phyloP scores from a whole-genome alignment of 345 rosid species.

The Cochlearia excelsa region DNA sequence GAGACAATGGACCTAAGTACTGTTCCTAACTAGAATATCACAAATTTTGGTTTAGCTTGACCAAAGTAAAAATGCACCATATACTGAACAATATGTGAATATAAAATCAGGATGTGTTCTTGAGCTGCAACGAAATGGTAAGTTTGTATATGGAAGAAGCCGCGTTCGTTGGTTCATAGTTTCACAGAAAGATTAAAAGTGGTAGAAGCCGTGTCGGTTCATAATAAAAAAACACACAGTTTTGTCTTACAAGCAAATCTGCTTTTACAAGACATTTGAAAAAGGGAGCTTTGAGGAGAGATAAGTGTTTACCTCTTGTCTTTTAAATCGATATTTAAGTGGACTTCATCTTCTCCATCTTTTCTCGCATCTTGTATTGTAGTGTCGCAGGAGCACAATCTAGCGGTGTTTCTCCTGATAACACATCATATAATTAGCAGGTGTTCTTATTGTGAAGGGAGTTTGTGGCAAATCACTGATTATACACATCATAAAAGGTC shows the following conservation, averaged over 20 bases:
- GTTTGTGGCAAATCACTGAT: not conserved
- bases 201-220: no score
- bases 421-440: not conserved
- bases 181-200: not conserved
- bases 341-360: slow-evolving; percentile 46
- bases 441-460: not conserved
- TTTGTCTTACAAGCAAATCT: no score
- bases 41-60: no score
- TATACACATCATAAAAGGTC: not conserved
- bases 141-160: no score
- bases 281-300: not conserved
- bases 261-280: not conserved
- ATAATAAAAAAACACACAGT: no score
- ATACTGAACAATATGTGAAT: no score
- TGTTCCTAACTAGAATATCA: no score
- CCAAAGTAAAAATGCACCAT: no score
- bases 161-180: no score
- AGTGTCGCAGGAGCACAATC: slow-evolving; percentile 89
- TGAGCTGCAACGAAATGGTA: no score
- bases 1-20: no score
- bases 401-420: slow-evolving; percentile 76
- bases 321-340: not conserved
- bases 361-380: slow-evolving; percentile 77
- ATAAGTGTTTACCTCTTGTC: not conserved
- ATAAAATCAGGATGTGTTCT: no score